Conservation (phyloP, 23 red algal species). For the Gracilaria domingensis region DNA sequence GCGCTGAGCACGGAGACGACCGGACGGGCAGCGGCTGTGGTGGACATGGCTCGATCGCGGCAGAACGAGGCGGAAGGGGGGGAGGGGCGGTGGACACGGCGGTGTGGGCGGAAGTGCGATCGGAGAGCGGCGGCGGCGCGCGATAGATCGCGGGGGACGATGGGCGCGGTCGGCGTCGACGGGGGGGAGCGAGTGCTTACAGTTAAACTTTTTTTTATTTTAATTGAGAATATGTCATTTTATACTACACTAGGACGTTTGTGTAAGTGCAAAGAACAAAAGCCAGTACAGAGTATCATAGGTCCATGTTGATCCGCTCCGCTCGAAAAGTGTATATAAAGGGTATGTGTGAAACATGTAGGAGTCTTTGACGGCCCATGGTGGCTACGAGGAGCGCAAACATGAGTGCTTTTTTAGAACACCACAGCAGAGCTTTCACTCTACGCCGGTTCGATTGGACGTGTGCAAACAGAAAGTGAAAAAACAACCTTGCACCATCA, state of each 20-base stretch:
- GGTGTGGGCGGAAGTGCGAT: no score
- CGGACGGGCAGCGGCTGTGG: conserved; percentile 59
- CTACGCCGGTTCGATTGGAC: conserved; percentile 22
- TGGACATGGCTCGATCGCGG: conserved; percentile 4
- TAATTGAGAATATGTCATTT: no score
- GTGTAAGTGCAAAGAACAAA: no score
- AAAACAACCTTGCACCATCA: background rate
- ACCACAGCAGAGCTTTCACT: background rate
- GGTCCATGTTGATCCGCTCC: no score
- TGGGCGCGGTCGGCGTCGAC: background rate
- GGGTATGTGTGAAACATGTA: background rate
- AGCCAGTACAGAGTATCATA: background rate
- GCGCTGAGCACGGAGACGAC: conserved; percentile 76
- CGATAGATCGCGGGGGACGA: background rate
- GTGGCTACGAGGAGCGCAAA: background rate
- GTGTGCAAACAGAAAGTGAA: background rate
- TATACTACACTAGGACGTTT: no score
- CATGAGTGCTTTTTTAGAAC: conserved; percentile 30
- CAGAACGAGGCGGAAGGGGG: background rate
- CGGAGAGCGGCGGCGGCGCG: background rate
- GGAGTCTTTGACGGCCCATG: conserved; percentile 29
- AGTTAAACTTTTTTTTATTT: no score
- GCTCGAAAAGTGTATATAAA: no score
- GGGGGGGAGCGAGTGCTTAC: background rate
- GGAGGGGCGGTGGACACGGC: background rate